A percentile compares a stretch with the other conserved stretches of the same genome.
Conservation (phyloP, 208 protist genomes). For the Acanthamoeba castellanii region DNA sequence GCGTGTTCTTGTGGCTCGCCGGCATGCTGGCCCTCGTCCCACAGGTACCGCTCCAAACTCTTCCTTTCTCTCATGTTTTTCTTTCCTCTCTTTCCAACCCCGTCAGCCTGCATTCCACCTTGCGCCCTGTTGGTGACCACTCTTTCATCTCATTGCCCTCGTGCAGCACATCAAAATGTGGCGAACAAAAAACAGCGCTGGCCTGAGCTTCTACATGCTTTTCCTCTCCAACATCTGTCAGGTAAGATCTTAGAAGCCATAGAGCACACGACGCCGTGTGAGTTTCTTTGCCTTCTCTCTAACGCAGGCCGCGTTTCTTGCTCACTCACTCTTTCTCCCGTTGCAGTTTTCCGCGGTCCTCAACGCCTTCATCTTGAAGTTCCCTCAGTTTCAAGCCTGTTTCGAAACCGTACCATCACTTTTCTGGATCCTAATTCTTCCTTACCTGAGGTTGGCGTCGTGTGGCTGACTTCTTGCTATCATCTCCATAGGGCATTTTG, state of each 20-base stretch:
- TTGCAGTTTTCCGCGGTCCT: constrained; percentile 3
- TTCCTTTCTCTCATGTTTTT: background rate
- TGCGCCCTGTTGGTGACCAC: background rate
- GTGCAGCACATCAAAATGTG: constrained; percentile 34
- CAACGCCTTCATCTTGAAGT: constrained; percentile 33
- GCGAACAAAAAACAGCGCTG: constrained; percentile 15
- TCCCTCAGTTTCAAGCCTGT: constrained; percentile 35
- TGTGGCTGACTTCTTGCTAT: background rate
- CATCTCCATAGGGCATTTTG: background rate
- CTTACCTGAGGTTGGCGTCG: background rate
- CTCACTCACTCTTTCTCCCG: background rate
- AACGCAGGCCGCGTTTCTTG: too few species aligned
- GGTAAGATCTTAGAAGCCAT: background rate
- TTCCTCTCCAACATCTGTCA: constrained; percentile 52
- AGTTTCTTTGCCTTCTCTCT: background rate
- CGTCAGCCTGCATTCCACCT: background rate
- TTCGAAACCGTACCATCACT: background rate
- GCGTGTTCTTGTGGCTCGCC: background rate
- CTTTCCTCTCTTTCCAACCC: background rate
- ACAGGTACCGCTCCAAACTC: background rate
- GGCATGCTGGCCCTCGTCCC: constrained; percentile 24
- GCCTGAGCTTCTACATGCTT: constrained; percentile 49
- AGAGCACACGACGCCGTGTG: background rate
- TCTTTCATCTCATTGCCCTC: background rate
- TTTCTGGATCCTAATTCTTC: background rate